Evolutionary conservation across 1,284 basidiomycete genomes (phyloP), one percentile per base, ranked within the genome.

Genomic region (Puccinia horiana): DNA sequence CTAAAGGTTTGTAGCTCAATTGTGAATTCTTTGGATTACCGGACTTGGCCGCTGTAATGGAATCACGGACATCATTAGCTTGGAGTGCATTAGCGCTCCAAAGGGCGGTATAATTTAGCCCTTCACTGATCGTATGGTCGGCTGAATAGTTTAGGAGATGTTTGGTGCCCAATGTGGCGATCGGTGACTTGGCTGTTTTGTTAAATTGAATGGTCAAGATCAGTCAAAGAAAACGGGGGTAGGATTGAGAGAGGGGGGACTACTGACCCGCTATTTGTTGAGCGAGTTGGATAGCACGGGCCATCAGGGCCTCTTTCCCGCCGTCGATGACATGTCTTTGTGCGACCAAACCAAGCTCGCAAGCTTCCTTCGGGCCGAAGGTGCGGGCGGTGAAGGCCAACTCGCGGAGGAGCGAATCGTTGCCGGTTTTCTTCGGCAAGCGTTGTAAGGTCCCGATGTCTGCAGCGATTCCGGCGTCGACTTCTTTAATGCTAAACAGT

Each of bases 391-490:
- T 94, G 85, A 93, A 91, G 0, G 93, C 92, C 12, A 96, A 89
- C 87, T 98, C 95, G 76, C 91, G 89, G 0, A 92, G 88, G n/a
- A 93, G 88, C 9, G 92, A 93, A 49, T 91, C 90, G 87, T 95
- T 96, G 0, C 91, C 93, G 0, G 91, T 90, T 65, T 93, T 90
- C 86, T 94, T 94, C 0, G 93, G 94, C 42, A 96, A 89, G 56
- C 93, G 91, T 47, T 95, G 93, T 20, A 98, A 90, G 0, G 94
- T 92, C 1, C 95, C 95, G 72, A 96, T 92, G 86, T 97, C 95
- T 1, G 95, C 93, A 1, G 95, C 94, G 0, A 97, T 89, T 0
- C 94, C 95, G 11, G 95, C 91, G 85, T 95, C 94, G 11, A 95
- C 93, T 90, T 98, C 95, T 88, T 94, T 94, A 88, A 97, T 93